A percentile compares a stretch with the other conserved stretches of the same genome.
Evolutionary conservation across 2,329 filamentous ascomycete species (phyloP).

Genomic region (Colletotrichum sojae): DNA sequence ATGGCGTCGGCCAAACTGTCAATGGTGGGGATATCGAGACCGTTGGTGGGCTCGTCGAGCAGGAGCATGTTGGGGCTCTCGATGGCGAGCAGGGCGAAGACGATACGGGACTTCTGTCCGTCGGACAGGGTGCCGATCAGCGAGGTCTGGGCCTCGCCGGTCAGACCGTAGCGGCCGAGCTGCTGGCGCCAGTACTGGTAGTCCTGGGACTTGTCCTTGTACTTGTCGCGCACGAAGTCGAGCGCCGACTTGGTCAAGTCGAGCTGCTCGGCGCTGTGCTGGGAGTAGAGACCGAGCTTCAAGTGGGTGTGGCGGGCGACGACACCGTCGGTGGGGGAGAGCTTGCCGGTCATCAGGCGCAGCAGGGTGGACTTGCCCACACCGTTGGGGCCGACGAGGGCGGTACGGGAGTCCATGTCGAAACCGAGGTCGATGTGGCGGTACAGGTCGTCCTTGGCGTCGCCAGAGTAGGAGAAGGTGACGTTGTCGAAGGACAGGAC

Average conservation of each 20-base stretch:
- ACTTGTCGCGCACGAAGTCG: conserved; percentile 98
- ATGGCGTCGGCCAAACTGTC: conserved; percentile 98
- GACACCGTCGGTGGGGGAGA: conserved; percentile 84
- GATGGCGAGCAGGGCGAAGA: conserved; percentile 96
- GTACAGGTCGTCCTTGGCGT: conserved; percentile 92
- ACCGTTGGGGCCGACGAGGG: conserved; percentile 98
- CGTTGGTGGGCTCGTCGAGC: conserved; percentile 99
- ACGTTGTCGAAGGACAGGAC: conserved; percentile 97
- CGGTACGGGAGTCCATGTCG: conserved; percentile 99
- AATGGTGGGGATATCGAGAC: conserved; percentile 98
- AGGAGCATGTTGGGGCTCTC: conserved; percentile 98
- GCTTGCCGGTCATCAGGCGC: conserved; percentile 95
- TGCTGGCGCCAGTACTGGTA: conserved; percentile 99
- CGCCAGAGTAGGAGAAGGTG: conserved; percentile 97
- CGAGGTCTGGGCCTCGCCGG: conserved; percentile 93
- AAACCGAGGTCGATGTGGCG: conserved; percentile 98
- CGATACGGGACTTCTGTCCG: conserved; percentile 97
- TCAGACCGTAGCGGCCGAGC: conserved; percentile 93
- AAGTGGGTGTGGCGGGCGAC: conserved; percentile 96
- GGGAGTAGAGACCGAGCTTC: conserved; percentile 97
- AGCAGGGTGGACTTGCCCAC: conserved; percentile 98
- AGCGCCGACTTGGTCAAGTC: conserved; percentile 98
- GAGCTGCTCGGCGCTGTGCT: conserved; percentile 98
- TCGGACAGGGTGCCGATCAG: conserved; percentile 98
- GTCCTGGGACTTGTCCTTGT: conserved; percentile 89